phyloP scores from a whole-genome alignment of 768 basidiomycete species.

The Leccinellum albellum region DNA sequence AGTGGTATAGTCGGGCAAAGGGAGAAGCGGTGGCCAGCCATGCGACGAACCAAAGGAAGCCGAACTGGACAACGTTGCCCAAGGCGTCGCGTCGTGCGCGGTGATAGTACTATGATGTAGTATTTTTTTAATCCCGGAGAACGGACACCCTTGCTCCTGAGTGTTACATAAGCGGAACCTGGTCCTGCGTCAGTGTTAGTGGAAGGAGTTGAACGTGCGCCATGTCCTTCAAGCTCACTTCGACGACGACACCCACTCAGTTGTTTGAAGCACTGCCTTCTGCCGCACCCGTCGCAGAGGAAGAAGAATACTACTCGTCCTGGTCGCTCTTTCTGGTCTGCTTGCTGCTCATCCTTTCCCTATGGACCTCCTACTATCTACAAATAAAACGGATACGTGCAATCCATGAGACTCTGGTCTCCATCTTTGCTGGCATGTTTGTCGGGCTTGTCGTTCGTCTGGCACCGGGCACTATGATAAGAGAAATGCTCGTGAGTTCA shows the following conservation, averaged over 20 bases:
- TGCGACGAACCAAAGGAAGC: slow-evolving; percentile 11
- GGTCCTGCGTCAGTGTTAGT: background rate
- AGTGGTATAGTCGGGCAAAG: slow-evolving; percentile 14
- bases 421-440: slow-evolving; percentile 93
- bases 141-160: background rate
- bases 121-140: background rate
- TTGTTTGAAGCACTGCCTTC: slow-evolving; percentile 27
- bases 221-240: slow-evolving; percentile 39
- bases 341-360: slow-evolving; percentile 86
- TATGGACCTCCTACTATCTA: slow-evolving; percentile 96
- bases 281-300: slow-evolving; percentile 48
- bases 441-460: slow-evolving; percentile 90
- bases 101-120: background rate
- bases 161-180: slow-evolving; percentile 17
- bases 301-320: slow-evolving; percentile 88
- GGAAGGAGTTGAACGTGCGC: background rate
- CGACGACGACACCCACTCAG: slow-evolving; percentile 34
- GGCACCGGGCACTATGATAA: slow-evolving; percentile 88
- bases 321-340: slow-evolving; percentile 95
- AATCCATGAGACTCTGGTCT: slow-evolving; percentile 93
- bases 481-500: slow-evolving; percentile 92
- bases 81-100: slow-evolving; percentile 17
- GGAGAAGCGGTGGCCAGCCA: slow-evolving; percentile 2
- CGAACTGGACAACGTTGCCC: slow-evolving; percentile 23
- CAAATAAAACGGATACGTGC: slow-evolving; percentile 95